Percentiles rank a stretch among this genome's conserved stretches.
Evolutionary conservation across 306 rosid genomes (phyloP).

Genomic region (Gynostemma pentaphyllum): DNA sequence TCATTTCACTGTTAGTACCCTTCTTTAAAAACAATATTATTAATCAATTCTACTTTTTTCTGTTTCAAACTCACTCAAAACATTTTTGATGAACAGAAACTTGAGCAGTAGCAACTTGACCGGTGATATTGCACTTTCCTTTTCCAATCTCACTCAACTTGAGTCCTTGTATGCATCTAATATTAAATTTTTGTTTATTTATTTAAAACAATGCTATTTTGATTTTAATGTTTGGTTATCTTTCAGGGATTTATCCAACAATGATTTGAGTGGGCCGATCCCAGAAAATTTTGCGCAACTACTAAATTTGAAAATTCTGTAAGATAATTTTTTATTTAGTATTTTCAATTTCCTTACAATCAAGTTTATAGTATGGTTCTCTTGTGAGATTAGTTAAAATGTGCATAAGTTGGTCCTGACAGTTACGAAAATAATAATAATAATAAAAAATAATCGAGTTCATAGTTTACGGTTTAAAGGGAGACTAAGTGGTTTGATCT

Average conservation of each 20-base stretch:
- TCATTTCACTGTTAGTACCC: constrained; percentile 28
- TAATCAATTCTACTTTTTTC: background rate
- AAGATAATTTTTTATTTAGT: constrained; percentile 1
- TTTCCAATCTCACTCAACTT: constrained; percentile 28
- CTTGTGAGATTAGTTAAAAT: too few species aligned
- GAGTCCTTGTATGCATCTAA: constrained; percentile 32
- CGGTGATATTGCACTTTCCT: constrained; percentile 19
- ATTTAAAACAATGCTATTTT: too few species aligned
- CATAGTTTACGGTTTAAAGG: too few species aligned
- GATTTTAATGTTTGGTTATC: too few species aligned
- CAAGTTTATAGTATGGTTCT: too few species aligned
- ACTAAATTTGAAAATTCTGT: constrained; percentile 15
- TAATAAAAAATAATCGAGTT: too few species aligned
- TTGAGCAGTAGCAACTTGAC: constrained; percentile 33
- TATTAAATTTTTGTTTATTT: background rate
- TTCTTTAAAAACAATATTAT: background rate
- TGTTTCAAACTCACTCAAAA: too few species aligned
- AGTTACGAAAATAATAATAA: too few species aligned
- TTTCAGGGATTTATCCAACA: background rate
- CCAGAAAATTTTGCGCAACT: constrained; percentile 20
- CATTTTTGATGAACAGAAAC: too few species aligned
- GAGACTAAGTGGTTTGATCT: too few species aligned
- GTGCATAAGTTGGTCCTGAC: too few species aligned
- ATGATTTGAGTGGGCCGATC: constrained; percentile 22
- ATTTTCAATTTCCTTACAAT: too few species aligned